These are phyloP conservation scores for Rhodotorula mucilaginosa DNA, from an alignment of 1,284 basidiomycete genomes.

Conservation along the genomic window DNA sequence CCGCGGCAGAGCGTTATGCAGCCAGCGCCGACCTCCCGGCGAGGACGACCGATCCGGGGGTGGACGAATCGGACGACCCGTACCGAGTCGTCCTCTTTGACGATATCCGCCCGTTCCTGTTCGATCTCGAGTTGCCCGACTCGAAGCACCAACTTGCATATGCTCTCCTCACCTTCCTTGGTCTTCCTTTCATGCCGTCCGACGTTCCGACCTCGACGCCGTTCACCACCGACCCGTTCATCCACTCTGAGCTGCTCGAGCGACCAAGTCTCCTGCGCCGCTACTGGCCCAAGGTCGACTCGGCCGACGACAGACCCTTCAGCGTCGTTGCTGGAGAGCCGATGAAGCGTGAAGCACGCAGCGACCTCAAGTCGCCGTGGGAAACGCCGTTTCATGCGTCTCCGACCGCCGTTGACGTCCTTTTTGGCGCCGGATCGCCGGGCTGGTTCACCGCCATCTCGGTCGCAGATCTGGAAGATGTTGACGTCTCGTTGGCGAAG, in stretches of 20 bases:
- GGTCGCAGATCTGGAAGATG: conserved; percentile 42
- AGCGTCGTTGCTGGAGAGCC: conserved; percentile 50
- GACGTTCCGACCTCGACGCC: conserved; percentile 50
- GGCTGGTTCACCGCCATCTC: conserved; percentile 50
- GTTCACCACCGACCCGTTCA: conserved; percentile 49
- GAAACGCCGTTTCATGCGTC: conserved; percentile 41
- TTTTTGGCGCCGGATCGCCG: conserved; percentile 29
- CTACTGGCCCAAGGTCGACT: conserved; percentile 41
- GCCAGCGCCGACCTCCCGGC: conserved; percentile 58
- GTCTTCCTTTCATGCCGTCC: conserved; percentile 57
- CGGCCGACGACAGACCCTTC: conserved; percentile 37
- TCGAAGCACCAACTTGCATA: conserved; percentile 66
- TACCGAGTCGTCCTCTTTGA: conserved; percentile 74
- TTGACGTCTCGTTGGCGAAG: conserved; percentile 46
- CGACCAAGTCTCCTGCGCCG: conserved; percentile 38
- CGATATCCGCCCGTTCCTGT: conserved; percentile 70
- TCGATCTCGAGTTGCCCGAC: conserved; percentile 57
- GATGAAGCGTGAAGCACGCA: conserved; percentile 49
- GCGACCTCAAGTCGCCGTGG: conserved; percentile 38
- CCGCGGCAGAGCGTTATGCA: conserved; percentile 58
- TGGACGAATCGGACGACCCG: conserved; percentile 65
- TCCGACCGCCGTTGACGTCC: conserved; percentile 39
- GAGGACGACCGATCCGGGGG: conserved; percentile 57
- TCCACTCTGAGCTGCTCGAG: conserved; percentile 44
- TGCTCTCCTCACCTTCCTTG: conserved; percentile 72